A percentile compares a stretch with the other conserved stretches of the same genome.
These are phyloP conservation scores for Hippophae gyantsensis DNA, from an alignment of 306 rosid genomes.

Conservation along the genomic window DNA sequence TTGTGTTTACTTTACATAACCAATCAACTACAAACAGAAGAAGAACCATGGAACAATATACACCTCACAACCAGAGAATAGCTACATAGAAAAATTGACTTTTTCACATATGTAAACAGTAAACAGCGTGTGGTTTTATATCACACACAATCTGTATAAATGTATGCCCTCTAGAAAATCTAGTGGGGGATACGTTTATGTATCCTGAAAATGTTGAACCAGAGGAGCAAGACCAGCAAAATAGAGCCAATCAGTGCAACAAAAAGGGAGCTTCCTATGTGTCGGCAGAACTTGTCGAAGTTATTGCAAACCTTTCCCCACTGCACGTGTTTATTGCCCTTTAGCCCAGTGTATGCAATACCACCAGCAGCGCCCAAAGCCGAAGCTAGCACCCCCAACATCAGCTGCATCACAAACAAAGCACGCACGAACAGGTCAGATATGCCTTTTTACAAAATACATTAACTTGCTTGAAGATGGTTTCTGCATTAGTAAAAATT, in stretches of 20 bases:
- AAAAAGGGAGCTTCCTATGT: conserved; percentile 41
- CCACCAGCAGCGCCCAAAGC: conserved; percentile 73
- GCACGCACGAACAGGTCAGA: not conserved
- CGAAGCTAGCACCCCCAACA: conserved; percentile 67
- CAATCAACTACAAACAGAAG: not conserved
- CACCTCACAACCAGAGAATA: not conserved
- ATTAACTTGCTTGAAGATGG: too few species aligned
- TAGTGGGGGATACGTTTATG: conserved; percentile 51
- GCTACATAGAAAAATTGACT: not conserved
- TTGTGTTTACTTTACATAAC: conserved; percentile 6
- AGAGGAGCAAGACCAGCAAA: conserved; percentile 46
- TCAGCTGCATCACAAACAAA: conserved; percentile 36
- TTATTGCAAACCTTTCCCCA: conserved; percentile 54
- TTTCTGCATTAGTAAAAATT: not conserved
- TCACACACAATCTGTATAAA: conserved; percentile 3
- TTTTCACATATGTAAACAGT: not conserved
- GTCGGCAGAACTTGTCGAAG: conserved; percentile 58
- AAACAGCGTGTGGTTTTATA: not conserved
- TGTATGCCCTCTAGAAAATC: not conserved
- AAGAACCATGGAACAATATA: conserved; percentile 5
- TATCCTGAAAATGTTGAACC: conserved; percentile 50
- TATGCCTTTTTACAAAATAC: not conserved
- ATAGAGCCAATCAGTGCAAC: conserved; percentile 49
- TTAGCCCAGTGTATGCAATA: conserved; percentile 60
- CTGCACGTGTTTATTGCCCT: conserved; percentile 48